Percentiles rank a stretch among this genome's conserved stretches.
Conservation (phyloP, 305 asterid species). For the Rubia tinctorum region DNA sequence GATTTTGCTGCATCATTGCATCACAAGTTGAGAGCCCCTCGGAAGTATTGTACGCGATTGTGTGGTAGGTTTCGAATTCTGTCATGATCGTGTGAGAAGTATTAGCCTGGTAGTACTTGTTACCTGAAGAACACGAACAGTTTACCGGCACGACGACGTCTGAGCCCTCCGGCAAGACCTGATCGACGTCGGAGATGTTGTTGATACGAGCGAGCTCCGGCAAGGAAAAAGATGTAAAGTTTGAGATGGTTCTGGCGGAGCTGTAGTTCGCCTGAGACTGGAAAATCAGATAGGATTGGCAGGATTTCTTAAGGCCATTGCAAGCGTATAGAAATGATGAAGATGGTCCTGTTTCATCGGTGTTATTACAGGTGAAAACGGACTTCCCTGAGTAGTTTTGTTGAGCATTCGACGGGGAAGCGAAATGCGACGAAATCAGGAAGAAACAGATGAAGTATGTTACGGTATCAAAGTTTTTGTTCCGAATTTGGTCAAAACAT, state of each 20-base stretch:
- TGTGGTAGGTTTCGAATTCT: constrained; percentile 31
- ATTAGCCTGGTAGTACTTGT: constrained; percentile 53
- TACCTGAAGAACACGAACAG: constrained; percentile 48
- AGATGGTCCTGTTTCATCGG: constrained; percentile 35
- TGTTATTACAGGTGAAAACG: constrained; percentile 29
- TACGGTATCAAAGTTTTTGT: too few relatives aligned
- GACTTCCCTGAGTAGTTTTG: constrained; percentile 48
- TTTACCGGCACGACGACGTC: constrained; percentile 48
- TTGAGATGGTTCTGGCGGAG: constrained; percentile 46
- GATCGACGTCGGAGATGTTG: constrained; percentile 33
- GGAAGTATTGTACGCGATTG: constrained; percentile 41
- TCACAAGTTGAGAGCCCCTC: constrained; percentile 62
- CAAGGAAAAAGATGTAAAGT: constrained; percentile 41
- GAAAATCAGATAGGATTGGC: constrained; percentile 48
- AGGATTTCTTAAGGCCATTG: constrained; percentile 32
- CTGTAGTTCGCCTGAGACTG: constrained; percentile 34
- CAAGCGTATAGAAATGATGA: constrained; percentile 52
- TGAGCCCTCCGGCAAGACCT: constrained; percentile 25
- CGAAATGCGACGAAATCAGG: constrained; percentile 18
- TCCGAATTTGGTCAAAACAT: background rate
- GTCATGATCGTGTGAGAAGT: constrained; percentile 34
- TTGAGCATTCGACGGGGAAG: constrained; percentile 30
- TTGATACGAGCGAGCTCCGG: constrained; percentile 37
- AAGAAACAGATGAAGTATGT: constrained; percentile 19
- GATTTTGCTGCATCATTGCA: constrained; percentile 39